Conservation (phyloP, 2,329 filamentous ascomycete species). For the Colletotrichum sidae region DNA sequence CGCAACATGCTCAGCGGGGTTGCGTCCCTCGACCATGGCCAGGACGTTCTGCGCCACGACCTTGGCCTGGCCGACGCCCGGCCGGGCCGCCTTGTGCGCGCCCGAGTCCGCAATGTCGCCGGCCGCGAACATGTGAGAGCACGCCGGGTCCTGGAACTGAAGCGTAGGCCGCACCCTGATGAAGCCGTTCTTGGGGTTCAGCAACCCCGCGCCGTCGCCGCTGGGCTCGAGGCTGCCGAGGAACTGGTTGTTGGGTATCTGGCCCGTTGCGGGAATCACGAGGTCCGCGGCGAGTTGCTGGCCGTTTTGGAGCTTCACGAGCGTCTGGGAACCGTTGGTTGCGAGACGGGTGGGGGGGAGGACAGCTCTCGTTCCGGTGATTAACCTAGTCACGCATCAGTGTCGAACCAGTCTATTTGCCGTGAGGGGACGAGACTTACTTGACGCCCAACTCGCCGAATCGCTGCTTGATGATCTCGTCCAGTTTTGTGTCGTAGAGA, state of each 20-base stretch:
- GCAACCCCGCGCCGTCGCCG: not conserved
- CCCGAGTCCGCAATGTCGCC: conserved; percentile 64
- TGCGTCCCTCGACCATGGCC: conserved; percentile 48
- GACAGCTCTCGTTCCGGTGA: conserved; percentile 13
- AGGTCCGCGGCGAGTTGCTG: conserved; percentile 18
- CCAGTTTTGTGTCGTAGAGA: conserved; percentile 25
- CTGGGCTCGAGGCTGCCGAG: conserved; percentile 7
- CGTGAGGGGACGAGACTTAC: not conserved
- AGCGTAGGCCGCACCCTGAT: conserved; percentile 58
- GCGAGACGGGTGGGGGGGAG: not conserved
- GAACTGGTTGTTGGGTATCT: conserved; percentile 20
- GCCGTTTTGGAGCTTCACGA: conserved; percentile 10
- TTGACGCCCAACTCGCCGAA: conserved; percentile 13
- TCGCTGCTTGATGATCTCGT: conserved; percentile 21
- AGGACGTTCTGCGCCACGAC: conserved; percentile 59
- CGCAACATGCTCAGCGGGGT: conserved; percentile 20
- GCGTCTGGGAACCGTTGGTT: not conserved
- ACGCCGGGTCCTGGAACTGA: conserved; percentile 48
- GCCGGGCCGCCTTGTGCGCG: conserved; percentile 54
- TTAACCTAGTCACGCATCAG: not conserved
- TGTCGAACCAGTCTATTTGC: too few species aligned
- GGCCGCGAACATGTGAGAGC: conserved; percentile 57
- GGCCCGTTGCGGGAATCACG: conserved; percentile 23
- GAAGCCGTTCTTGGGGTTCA: conserved; percentile 23
- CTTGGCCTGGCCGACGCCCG: conserved; percentile 56